Base-by-base conservation (phyloP, 129 eudicot genomes). In the Calendula officinalis region DNA sequence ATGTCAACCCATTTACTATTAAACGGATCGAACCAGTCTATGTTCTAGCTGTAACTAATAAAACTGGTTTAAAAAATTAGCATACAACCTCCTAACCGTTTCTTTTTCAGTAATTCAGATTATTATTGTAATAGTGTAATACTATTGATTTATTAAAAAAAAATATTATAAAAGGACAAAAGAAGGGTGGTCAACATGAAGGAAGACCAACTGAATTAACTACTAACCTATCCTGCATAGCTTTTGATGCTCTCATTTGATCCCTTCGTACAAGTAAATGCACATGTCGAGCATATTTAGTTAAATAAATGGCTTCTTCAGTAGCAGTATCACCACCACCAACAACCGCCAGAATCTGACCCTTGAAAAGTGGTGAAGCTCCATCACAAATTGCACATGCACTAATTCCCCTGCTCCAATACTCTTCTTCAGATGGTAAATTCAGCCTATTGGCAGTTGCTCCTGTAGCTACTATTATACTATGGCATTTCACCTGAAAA, bases 291-390 rank as follows among this genome's bases (percentile, higher is more conserved):
- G 96, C 96, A 79, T 92, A 92, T 72, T 92, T 92, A 48, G 99
- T 92, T 76, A 92, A 77, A 80, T 92, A 92, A 60, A 92, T 51
- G 71, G 99, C 99, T 82, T 92, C 99, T 83, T 92, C 99, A 1
- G 99, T 92, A 65, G 96, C 99, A 30, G 99, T 92, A 83, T 92
- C 99, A 56, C 99, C 99, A 62, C 96, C 99, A 77, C 99, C 99
- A 72, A 92, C 99, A 60, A 92, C 99, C 44, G 99, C 99, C 67
- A 92, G 95, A 80, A 92, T 82, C 69, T 92, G 95, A 30, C 96
- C 86, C 80, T 92, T 92, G 66, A 85, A 92, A 76, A 88, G 70
- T 58, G 99, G 99, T 34, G 99, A 92, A 48, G 99, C 96, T 72
- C 99, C 99, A 72, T 92, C 99, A 82, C 99, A 92, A 44, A 92